Evolutionary conservation across 2,329 filamentous ascomycete species (phyloP), one percentile per base, ranked within the genome.

Genomic region (Exophiala viscosa): DNA sequence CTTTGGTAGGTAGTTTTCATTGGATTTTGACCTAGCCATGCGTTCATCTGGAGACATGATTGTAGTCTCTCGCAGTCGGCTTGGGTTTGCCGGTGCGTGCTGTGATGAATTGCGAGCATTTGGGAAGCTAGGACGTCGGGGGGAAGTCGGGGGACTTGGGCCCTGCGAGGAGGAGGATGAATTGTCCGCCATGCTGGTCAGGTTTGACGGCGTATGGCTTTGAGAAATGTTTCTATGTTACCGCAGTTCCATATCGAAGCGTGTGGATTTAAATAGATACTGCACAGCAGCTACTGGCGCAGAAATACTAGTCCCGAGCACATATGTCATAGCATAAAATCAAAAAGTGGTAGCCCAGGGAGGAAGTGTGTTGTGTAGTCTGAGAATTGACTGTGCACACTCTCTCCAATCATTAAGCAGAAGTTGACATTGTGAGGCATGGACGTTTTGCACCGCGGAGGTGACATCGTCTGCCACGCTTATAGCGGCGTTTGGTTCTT

Each of bases 21-120:
- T 42, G 5, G 52, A 54, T 6, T 40, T 54, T n/a, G 56, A 60
- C 32, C 50, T 45, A 23, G 54, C 50, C 50, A 59, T 60, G 18
- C 38, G 45, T 4, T 62, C 58, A 14, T 60, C 60, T 1, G 60
- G 60, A n/a, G 60, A 62, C 53, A 60, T 51, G 48, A 46, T 50
- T 13, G 46, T 54, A 14, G 57, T 50, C 23, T 61, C 57, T 18
- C 62, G 57, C 39, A 64, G 45, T 33, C 62, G 55, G 41, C 62
- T 64, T 5, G 62, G 62, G 15, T 43, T 54, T 6, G 48, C 28
- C 3, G 62, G 62, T 1, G 46, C 56, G 57, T 63, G 57, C 20
- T 57, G 56, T 10, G 47, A 52, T 15, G 49, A 44, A 7, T 38
- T 42, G 15, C 56, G 53, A 20, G 33, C 11, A 32, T 46, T 48